Evolutionary conservation across 805 yeast genomes (phyloP).

Genomic region (Yarrowia sp.): DNA sequence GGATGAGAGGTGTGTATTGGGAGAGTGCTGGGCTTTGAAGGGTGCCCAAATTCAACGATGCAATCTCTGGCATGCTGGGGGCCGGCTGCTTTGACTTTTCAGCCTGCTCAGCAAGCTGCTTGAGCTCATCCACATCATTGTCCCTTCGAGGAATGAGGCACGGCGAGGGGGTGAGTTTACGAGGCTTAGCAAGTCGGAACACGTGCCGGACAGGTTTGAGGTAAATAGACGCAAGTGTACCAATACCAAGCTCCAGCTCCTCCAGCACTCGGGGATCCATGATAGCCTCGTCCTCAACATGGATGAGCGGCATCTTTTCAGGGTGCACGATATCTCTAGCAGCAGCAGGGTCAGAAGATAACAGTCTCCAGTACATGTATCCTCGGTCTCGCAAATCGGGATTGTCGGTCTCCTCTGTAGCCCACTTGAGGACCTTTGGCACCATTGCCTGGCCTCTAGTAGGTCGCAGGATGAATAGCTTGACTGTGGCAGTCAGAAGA

Average conservation of each 20-base stretch:
- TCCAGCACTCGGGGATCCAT: conserved; percentile 75
- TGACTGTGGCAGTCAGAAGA: conserved; percentile 74
- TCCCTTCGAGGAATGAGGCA: conserved; percentile 52
- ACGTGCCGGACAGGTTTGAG: conserved; percentile 83
- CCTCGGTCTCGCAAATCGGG: conserved; percentile 91
- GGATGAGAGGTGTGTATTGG: conserved; percentile 24
- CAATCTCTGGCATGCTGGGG: conserved; percentile 15
- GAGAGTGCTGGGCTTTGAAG: conserved; percentile 23
- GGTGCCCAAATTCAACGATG: conserved; percentile 10
- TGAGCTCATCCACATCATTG: conserved; percentile 32
- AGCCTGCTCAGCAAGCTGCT: conserved; percentile 36
- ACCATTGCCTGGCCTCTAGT: conserved; percentile 62
- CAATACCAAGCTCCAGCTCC: conserved; percentile 82
- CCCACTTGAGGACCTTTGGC: conserved; percentile 63
- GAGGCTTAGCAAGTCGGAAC: conserved; percentile 68
- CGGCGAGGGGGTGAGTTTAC: conserved; percentile 58
- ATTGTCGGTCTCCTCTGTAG: conserved; percentile 76
- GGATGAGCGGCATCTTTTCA: conserved; percentile 64
- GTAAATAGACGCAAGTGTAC: conserved; percentile 82
- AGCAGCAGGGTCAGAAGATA: conserved; percentile 59
- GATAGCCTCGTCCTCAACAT: conserved; percentile 65
- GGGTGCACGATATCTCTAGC: conserved; percentile 65
- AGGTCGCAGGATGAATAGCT: conserved; percentile 67
- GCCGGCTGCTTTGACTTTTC: conserved; percentile 26
- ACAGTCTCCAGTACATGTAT: conserved; percentile 80